Conservation (phyloP, 163 green algal species). For the Chlamydomonas reinhardtii region DNA sequence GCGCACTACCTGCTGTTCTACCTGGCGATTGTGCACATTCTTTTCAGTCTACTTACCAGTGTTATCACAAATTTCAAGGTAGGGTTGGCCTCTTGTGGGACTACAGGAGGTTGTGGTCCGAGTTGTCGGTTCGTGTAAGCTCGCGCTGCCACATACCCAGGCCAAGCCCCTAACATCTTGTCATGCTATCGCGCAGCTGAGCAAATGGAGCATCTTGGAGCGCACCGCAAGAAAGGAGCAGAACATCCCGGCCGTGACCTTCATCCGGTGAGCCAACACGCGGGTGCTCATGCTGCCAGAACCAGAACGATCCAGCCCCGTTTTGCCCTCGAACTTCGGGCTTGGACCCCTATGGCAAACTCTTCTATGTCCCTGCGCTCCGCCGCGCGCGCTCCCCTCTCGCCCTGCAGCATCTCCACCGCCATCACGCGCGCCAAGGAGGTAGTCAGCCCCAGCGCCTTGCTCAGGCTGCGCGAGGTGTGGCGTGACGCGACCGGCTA, state of each 20-base stretch:
- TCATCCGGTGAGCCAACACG: constrained; percentile 6
- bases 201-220: constrained; percentile 38
- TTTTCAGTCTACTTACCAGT: constrained; percentile 47
- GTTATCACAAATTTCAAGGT: constrained; percentile 48
- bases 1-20: constrained; percentile 54
- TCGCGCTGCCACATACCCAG: no score
- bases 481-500: constrained; percentile 24
- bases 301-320: no score
- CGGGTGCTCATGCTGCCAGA: no score
- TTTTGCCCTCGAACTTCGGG: no score
- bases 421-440: constrained; percentile 7
- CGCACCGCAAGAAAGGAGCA: constrained; percentile 40
- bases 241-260: constrained; percentile 29
- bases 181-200: background rate
- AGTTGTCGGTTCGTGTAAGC: no score
- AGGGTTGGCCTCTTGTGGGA: background rate
- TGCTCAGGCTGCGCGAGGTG: background rate
- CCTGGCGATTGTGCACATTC: constrained; percentile 50
- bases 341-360: no score
- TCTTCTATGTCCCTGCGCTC: background rate
- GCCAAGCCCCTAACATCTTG: no score
- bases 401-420: constrained; percentile 24
- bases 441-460: background rate
- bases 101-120: no score
- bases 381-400: background rate